These are phyloP conservation scores for Magnusiomyces suaveolens DNA, from an alignment of 1,139 yeast genomes.

Conservation along the genomic window DNA sequence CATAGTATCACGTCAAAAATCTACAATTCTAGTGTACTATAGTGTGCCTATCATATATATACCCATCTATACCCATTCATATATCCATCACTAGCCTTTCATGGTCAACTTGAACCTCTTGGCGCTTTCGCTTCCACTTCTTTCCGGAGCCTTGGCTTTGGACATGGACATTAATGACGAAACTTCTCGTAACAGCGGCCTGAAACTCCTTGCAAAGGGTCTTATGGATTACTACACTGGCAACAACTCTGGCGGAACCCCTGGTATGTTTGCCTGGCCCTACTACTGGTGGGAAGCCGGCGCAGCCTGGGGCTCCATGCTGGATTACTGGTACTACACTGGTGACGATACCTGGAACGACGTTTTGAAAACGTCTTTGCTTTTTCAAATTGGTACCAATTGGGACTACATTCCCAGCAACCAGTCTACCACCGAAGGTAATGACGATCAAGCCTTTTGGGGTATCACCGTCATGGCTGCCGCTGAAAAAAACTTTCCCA, in stretches of 20 bases:
- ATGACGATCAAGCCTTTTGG: slow-evolving; percentile 92
- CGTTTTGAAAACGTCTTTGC: slow-evolving; percentile 47
- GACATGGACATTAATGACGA: slow-evolving; percentile 26
- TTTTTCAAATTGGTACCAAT: slow-evolving; percentile 57
- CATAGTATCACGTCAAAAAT: too few species aligned
- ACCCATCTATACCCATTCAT: too few species aligned
- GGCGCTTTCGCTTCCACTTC: neutral
- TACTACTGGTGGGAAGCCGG: slow-evolving; percentile 97
- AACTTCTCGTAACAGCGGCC: slow-evolving; percentile 35
- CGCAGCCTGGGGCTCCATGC: slow-evolving; percentile 70
- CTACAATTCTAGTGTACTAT: too few species aligned
- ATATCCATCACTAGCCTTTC: too few species aligned
- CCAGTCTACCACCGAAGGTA: slow-evolving; percentile 73
- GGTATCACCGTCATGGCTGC: slow-evolving; percentile 77
- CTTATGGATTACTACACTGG: slow-evolving; percentile 67
- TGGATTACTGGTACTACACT: slow-evolving; percentile 58
- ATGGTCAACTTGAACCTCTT: too few species aligned
- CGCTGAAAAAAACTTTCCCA: slow-evolving; percentile 66
- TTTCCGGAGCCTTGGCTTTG: neutral
- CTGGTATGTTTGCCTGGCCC: slow-evolving; percentile 68
- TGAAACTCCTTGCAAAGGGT: slow-evolving; percentile 51
- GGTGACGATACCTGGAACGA: slow-evolving; percentile 51
- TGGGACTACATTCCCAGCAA: slow-evolving; percentile 65
- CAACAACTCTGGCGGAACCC: slow-evolving; percentile 40
- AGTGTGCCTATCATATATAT: too few species aligned